Evolutionary conservation across 1,139 yeast genomes (phyloP), one percentile per base, ranked within the genome.

Genomic region (Debaryomyces nepalensis): DNA sequence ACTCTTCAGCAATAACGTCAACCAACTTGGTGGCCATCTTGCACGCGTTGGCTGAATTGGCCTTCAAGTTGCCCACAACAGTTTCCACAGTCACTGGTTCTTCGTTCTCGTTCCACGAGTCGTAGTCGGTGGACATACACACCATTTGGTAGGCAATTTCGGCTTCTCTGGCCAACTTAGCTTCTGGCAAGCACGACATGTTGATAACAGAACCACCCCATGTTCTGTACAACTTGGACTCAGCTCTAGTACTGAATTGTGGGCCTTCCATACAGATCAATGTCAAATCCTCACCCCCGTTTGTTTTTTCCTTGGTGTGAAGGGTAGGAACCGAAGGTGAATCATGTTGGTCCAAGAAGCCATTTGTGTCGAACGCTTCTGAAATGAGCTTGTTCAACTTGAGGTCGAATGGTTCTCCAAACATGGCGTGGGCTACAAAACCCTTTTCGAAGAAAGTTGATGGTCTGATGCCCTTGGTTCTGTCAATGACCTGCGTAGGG

Each of bases 231-330:
- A 93, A 67, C 62, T 78, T 80, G 14, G 97, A 88, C 69, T 93
- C 99, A n/a, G 99, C 98, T 51, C 99, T 79, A 11, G 99, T 93
- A 37, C 96, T 85, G 67, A 93, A 93, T 44, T 95, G 97, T 3
- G 99, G 99, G 30, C 99, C 99, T 67, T 93, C 99, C 99, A 93
- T 93, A 68, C 99, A 93, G 48, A 95, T 77, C 36, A 95, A 81
- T 2, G 95, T 86, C 48, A 87, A 70, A 57, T 91, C 97, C 43
- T 82, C 84, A 40, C 69, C 71, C 18, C 64, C 65, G 49, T 76
- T 77, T 37, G 81, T 71, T 41, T 61, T 64, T 18, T 58, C 51
- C 59, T 76, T 80, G 43, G 86, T 73, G 64, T 85, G 91, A 55
- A 84, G 73, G 24, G 63, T 61, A 7, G 79, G 77, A 37, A 66